These are phyloP conservation scores for Alternaria arbusti DNA, from an alignment of 2,329 filamentous ascomycete species.

Conservation along the genomic window DNA sequence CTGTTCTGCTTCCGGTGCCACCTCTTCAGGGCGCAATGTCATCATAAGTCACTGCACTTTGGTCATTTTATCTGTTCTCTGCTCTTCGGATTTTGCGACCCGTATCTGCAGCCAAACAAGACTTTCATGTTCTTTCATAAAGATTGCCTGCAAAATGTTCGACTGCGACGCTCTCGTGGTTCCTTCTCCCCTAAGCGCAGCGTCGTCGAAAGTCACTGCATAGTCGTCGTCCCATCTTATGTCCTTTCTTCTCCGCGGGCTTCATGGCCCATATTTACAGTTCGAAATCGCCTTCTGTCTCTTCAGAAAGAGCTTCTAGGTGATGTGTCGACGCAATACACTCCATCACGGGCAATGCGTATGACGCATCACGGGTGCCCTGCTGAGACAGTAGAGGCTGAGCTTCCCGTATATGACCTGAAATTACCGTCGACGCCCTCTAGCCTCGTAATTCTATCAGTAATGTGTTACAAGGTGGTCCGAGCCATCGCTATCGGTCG, in stretches of 20 bases:
- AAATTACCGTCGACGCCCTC: background rate
- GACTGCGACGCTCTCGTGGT: background rate
- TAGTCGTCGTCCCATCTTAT: fast-evolving
- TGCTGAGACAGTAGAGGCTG: background rate
- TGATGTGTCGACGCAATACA: background rate
- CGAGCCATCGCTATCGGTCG: background rate
- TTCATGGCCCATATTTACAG: background rate
- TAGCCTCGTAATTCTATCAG: background rate
- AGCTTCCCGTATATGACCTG: background rate
- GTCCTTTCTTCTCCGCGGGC: background rate
- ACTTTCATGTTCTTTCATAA: background rate
- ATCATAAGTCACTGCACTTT: background rate
- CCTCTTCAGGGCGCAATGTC: background rate
- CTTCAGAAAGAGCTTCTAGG: background rate
- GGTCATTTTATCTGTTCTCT: background rate
- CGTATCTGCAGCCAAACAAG: background rate
- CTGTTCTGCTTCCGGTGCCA: background rate
- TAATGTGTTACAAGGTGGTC: background rate
- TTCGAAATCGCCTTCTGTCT: background rate
- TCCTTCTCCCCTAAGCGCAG: background rate
- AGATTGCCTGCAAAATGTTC: background rate
- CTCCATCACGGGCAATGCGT: background rate
- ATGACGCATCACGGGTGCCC: background rate
- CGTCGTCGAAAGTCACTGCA: background rate
- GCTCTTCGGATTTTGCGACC: fast-evolving